Percentiles rank a stretch among this genome's conserved stretches.
Conservation (phyloP, 441 rosid genomes). For the Jatropha multifida region DNA sequence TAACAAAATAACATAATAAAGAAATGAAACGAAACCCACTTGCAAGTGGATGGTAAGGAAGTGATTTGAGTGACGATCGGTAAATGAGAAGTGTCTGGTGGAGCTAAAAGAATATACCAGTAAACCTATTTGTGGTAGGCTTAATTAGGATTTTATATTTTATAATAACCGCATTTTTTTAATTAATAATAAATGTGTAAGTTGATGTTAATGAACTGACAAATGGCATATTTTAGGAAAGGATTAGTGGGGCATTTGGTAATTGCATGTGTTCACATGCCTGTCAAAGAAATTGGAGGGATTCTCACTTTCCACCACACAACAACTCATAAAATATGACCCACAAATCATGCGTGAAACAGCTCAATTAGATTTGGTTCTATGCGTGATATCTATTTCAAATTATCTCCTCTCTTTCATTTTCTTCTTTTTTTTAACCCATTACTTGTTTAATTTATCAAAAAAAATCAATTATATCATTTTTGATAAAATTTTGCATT, state of each 20-base stretch:
- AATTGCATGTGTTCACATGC: conserved; percentile 62
- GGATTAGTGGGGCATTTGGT: conserved; percentile 33
- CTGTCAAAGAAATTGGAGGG: conserved; percentile 43
- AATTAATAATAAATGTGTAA: not conserved
- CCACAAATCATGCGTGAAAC: conserved; percentile 71
- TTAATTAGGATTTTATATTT: not conserved
- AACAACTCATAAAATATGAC: conserved; percentile 53
- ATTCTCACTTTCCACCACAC: conserved; percentile 63
- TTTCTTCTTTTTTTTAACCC: too few relatives aligned
- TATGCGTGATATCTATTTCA: conserved; percentile 20
- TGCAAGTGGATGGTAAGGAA: not conserved
- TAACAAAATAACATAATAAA: not conserved
- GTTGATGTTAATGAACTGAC: conserved; percentile 7
- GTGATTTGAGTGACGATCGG: not conserved
- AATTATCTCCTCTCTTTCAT: conserved; percentile 15
- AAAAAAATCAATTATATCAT: too few relatives aligned
- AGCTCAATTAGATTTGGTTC: conserved; percentile 59
- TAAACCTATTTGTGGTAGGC: not conserved
- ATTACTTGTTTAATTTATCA: too few relatives aligned
- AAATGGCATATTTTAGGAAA: conserved; percentile 14
- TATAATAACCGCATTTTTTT: not conserved
- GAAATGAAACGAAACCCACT: not conserved
- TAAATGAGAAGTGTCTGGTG: not conserved
- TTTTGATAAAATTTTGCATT: too few relatives aligned
- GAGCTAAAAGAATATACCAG: not conserved